Conservation (phyloP, 257 asterid genomes). For the Thymus quinquecostatus region DNA sequence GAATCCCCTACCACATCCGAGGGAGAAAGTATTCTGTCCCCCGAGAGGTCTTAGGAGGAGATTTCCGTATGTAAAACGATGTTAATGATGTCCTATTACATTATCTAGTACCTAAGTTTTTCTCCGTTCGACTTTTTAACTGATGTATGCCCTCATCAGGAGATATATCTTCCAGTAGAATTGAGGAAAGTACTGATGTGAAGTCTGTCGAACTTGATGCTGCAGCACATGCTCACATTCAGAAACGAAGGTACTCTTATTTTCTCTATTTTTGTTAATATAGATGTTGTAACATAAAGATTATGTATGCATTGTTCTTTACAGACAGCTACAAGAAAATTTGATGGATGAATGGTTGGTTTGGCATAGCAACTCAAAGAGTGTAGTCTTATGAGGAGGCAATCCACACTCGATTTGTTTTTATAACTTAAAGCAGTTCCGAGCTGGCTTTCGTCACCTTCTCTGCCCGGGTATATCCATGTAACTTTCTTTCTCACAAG, state of each 20-base stretch:
- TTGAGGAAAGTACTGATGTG: conserved; percentile 45
- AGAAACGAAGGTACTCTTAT: conserved; percentile 70
- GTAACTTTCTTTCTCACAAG: too few species aligned
- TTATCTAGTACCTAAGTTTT: conserved; percentile 14
- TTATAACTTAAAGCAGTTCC: too few species aligned
- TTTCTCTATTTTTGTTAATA: conserved; percentile 8
- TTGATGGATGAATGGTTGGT: conserved; percentile 90
- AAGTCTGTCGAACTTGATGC: conserved; percentile 78
- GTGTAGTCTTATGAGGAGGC: conserved; percentile 84
- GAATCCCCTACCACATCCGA: conserved; percentile 52
- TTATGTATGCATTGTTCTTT: conserved; percentile 15
- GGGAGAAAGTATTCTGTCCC: conserved; percentile 50
- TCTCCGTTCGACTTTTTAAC: conserved; percentile 30
- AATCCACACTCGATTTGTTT: too few species aligned
- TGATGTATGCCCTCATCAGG: conserved; percentile 58
- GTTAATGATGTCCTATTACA: background rate
- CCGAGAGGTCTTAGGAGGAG: conserved; percentile 85
- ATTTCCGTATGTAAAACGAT: conserved; percentile 50
- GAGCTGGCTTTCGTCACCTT: too few species aligned
- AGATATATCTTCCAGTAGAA: conserved; percentile 45
- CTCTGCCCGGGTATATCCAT: too few species aligned
- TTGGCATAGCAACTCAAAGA: conserved; percentile 89
- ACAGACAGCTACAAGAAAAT: conserved; percentile 90
- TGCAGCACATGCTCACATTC: conserved; percentile 75
- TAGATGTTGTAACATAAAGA: background rate